These are phyloP conservation scores for Hypocrella siamensis DNA, from an alignment of 2,329 filamentous ascomycete genomes.

Conservation along the genomic window DNA sequence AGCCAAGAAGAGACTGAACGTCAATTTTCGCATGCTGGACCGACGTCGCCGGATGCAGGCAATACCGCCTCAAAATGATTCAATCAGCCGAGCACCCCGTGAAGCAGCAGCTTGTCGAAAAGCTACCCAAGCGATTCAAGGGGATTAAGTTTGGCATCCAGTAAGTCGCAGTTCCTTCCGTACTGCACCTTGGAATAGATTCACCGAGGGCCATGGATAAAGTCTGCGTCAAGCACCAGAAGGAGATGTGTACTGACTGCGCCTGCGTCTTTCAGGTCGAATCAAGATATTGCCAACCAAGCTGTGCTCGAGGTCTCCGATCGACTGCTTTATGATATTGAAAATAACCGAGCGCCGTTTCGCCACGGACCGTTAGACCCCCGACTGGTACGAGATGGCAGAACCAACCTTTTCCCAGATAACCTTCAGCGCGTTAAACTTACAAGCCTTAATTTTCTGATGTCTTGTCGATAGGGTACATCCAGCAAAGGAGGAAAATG, in stretches of 20 bases:
- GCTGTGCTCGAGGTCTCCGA: conserved; percentile 91
- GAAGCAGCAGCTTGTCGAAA: conserved; percentile 48
- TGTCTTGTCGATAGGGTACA: conserved; percentile 40
- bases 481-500: conserved; percentile 72
- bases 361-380: conserved; percentile 76
- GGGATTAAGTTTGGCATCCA: conserved; percentile 86
- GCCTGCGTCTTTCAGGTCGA: conserved; percentile 42
- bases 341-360: conserved; percentile 60
- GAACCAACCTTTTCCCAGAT: too few relatives aligned
- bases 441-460: conserved; percentile 1
- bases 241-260: too few relatives aligned
- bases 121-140: conserved; percentile 76
- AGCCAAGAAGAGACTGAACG: too few relatives aligned
- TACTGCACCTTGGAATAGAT: background rate
- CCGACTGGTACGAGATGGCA: conserved; percentile 55
- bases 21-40: too few relatives aligned
- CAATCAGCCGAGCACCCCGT: background rate
- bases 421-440: background rate
- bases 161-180: conserved; percentile 22
- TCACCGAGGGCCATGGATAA: background rate
- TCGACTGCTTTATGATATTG: conserved; percentile 81
- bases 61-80: background rate
- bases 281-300: conserved; percentile 89
- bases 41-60: too few relatives aligned
- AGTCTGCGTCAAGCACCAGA: too few relatives aligned